Conservation (phyloP, 192 early-diverging fungal species). For the Coemansia sp. region DNA sequence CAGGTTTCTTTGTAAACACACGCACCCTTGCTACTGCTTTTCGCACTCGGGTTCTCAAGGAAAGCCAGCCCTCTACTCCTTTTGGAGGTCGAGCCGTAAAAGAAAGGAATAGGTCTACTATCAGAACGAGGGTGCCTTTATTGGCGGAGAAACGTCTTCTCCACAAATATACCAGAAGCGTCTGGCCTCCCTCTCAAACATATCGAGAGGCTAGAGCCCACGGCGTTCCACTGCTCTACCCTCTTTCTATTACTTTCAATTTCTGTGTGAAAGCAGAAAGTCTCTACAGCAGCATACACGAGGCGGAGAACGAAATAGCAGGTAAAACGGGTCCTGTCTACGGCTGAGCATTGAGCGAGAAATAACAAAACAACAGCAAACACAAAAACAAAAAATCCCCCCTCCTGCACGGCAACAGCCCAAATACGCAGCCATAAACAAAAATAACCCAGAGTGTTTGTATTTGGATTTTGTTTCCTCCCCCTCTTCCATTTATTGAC, state of each 20-base stretch:
- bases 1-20: neutral
- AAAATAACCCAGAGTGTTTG: slow-evolving; percentile 11
- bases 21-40: neutral
- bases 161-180: neutral
- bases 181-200: slow-evolving; percentile 1
- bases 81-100: neutral
- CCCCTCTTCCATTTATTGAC: slow-evolving; percentile 3
- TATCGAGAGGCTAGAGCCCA: neutral
- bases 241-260: neutral
- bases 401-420: neutral
- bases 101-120: neutral
- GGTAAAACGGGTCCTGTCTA: neutral
- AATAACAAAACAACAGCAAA: slow-evolving; percentile 6
- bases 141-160: neutral
- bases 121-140: neutral
- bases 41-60: neutral
- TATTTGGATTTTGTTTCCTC: neutral
- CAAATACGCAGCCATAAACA: slow-evolving; percentile 3
- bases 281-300: neutral
- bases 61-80: too few relatives aligned
- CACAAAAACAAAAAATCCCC: neutral
- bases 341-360: neutral
- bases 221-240: neutral
- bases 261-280: neutral
- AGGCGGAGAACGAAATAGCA: neutral